Percentiles rank a stretch among this genome's conserved stretches.
Evolutionary conservation across 345 rosid species (phyloP).

Genomic region (Psidium friedrichsthalianum): DNA sequence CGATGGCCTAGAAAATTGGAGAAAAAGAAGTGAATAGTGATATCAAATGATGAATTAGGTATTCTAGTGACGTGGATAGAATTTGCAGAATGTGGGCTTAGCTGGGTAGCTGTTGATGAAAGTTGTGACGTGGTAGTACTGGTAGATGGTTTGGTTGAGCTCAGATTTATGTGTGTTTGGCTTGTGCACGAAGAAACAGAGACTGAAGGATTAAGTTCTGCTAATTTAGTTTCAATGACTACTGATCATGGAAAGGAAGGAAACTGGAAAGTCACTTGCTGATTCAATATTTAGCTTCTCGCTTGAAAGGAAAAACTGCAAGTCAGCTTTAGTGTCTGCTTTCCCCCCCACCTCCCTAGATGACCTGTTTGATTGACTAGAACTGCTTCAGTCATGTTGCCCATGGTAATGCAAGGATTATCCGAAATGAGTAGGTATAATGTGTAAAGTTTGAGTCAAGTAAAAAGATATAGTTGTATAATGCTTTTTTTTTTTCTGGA

Average conservation of each 20-base stretch:
- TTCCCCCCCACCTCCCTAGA: neutral
- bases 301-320: neutral
- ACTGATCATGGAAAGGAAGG: neutral
- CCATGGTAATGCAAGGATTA: too few species aligned
- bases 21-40: neutral
- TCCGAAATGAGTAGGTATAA: too few species aligned
- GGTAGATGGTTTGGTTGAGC: neutral
- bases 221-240: neutral
- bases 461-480: too few species aligned
- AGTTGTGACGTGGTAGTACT: neutral
- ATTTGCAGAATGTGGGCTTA: neutral
- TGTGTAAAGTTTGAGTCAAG: too few species aligned
- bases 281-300: neutral
- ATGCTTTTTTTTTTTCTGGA: too few species aligned
- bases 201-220: neutral
- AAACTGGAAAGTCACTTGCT: neutral
- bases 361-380: neutral
- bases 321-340: neutral
- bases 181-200: neutral
- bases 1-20: neutral
- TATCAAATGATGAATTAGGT: neutral
- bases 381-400: neutral
- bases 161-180: neutral
- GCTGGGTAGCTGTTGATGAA: neutral
- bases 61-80: neutral